phyloP scores from a whole-genome alignment of 495 filamentous ascomycete species.

The Stereocaulon alpinum region DNA sequence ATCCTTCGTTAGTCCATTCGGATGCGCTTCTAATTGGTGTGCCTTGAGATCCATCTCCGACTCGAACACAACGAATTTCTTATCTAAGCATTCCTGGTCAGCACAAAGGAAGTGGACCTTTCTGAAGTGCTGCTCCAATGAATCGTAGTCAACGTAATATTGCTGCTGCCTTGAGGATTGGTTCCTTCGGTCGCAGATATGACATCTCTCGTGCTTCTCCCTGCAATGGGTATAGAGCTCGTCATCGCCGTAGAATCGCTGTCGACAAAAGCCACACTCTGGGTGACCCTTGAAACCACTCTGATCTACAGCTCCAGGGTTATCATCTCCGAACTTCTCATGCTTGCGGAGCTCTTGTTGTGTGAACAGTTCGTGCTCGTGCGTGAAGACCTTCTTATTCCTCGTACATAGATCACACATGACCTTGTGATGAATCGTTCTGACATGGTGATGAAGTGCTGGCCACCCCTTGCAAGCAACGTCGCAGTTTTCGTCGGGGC shows the following conservation, averaged over 20 bases:
- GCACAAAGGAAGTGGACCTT: constrained; percentile 78
- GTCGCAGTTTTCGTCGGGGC: constrained; percentile 75
- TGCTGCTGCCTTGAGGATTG: constrained; percentile 56
- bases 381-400: constrained; percentile 96
- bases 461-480: constrained; percentile 88
- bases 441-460: constrained; percentile 87
- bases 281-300: constrained; percentile 96
- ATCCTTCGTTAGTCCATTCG: constrained; percentile 69
- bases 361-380: constrained; percentile 93
- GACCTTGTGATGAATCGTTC: constrained; percentile 64
- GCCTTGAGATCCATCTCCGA: constrained; percentile 88
- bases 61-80: constrained; percentile 97
- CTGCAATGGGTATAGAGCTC: constrained; percentile 90
- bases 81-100: constrained; percentile 82
- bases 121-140: constrained; percentile 73
- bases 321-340: constrained; percentile 83
- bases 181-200: constrained; percentile 76
- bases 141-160: constrained; percentile 82
- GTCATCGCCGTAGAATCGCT: constrained; percentile 90
- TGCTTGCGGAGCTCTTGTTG: constrained; percentile 71
- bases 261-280: constrained; percentile 82
- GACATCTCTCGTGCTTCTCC: constrained; percentile 86
- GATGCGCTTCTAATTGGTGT: constrained; percentile 70
- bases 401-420: constrained; percentile 94
- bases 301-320: constrained; percentile 81